Evolutionary conservation across 345 rosid genomes (phyloP).

Genomic region (Clarkia xantiana): DNA sequence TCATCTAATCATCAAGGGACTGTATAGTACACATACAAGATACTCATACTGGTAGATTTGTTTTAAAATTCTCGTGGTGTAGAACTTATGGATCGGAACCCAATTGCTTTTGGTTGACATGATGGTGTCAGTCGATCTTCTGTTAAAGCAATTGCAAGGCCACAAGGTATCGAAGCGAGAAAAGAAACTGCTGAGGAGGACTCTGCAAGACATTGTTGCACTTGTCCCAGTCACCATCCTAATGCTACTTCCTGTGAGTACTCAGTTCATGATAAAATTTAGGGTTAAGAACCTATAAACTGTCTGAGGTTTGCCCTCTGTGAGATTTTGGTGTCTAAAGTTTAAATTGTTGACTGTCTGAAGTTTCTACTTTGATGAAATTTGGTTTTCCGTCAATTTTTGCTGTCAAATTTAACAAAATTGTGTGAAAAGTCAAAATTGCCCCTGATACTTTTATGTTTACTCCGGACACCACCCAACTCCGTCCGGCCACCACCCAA

Average conservation of each 20-base stretch:
- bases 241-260: constrained; percentile 55
- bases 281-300: too few relatives aligned
- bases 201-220: constrained; percentile 31
- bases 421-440: too few relatives aligned
- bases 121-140: constrained; percentile 23
- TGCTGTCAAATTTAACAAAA: too few relatives aligned
- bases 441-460: too few relatives aligned
- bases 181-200: constrained; percentile 27
- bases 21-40: neutral
- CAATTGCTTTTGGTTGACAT: constrained; percentile 41
- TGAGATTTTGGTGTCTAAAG: too few relatives aligned
- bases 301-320: too few relatives aligned
- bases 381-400: too few relatives aligned
- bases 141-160: constrained; percentile 30
- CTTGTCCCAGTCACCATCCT: constrained; percentile 44
- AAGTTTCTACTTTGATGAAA: too few relatives aligned
- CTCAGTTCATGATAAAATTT: too few relatives aligned
- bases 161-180: constrained; percentile 26
- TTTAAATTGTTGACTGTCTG: too few relatives aligned
- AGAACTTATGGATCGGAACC: constrained; percentile 51
- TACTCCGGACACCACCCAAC: too few relatives aligned
- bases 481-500: too few relatives aligned
- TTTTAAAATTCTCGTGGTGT: neutral
- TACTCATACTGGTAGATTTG: constrained; percentile 3
- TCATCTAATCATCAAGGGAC: constrained; percentile 3